These are phyloP conservation scores for Paecilomyces fulvus DNA, from an alignment of 2,329 filamentous ascomycete genomes.

Conservation along the genomic window DNA sequence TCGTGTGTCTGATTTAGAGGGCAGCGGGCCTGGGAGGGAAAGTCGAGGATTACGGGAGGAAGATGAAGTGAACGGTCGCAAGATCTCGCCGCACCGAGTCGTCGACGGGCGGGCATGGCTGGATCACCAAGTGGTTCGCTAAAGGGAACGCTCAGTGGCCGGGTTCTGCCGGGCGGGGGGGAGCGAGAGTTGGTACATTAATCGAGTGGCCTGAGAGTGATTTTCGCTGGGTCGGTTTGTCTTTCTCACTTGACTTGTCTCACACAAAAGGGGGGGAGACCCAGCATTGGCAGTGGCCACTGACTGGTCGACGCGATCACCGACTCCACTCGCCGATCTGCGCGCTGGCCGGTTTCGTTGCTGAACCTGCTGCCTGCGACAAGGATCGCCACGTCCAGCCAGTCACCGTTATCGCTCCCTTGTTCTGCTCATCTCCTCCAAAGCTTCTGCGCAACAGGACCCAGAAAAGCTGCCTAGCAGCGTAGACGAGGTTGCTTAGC, in stretches of 20 bases:
- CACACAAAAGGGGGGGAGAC: neutral
- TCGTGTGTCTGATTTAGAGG: neutral
- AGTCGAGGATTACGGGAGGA: neutral
- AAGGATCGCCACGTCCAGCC: constrained; percentile 1
- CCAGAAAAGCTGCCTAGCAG: no score
- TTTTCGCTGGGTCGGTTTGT: no score
- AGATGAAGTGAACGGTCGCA: neutral
- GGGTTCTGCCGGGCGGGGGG: neutral
- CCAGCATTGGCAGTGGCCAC: neutral
- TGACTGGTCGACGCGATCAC: neutral
- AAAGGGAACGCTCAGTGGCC: constrained; percentile 1
- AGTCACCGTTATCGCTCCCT: neutral
- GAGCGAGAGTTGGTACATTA: no score
- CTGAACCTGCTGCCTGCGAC: neutral
- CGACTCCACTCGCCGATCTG: neutral
- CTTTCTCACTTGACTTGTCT: no score
- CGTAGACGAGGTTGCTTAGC: no score
- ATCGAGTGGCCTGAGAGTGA: no score
- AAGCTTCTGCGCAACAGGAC: neutral
- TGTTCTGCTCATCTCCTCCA: neutral
- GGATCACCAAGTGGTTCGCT: neutral
- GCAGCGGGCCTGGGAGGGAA: neutral
- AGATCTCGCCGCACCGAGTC: neutral
- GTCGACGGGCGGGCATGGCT: neutral
- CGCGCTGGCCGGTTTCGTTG: neutral